Percentiles rank a stretch among this genome's conserved stretches.
Evolutionary conservation across 768 basidiomycete genomes (phyloP).

Genomic region (Paxillus ammoniavirescens): DNA sequence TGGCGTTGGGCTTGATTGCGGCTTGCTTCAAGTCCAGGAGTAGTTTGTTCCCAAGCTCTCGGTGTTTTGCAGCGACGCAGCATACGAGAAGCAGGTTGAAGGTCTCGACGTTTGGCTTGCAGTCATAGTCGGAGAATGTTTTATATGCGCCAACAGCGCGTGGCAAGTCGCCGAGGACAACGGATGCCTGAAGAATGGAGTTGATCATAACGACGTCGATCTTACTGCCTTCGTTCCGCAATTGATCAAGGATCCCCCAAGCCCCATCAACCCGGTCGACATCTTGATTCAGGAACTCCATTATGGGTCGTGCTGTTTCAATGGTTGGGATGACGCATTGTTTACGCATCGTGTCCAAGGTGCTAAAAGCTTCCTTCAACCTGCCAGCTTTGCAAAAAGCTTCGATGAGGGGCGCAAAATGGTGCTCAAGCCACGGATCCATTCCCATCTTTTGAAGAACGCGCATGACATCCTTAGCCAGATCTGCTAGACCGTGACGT

Average conservation of each 20-base stretch:
- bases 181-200: conserved; percentile 62
- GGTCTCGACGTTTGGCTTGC: conserved; percentile 58
- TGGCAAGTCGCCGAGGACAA: conserved; percentile 62
- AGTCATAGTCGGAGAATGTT: conserved; percentile 50
- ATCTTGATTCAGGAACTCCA: conserved; percentile 44
- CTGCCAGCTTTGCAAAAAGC: conserved; percentile 59
- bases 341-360: conserved; percentile 59
- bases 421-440: conserved; percentile 59
- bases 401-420: conserved; percentile 76
- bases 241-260: conserved; percentile 61
- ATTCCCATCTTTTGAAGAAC: conserved; percentile 49
- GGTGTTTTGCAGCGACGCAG: conserved; percentile 57
- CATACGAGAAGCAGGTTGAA: conserved; percentile 70
- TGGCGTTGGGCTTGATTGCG: conserved; percentile 51
- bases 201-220: conserved; percentile 65
- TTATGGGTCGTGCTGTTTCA: conserved; percentile 55
- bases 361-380: conserved; percentile 60
- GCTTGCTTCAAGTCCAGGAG: conserved; percentile 63
- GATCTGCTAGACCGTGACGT: conserved; percentile 65
- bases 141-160: conserved; percentile 80
- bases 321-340: conserved; percentile 47
- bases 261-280: conserved; percentile 58
- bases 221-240: conserved; percentile 49
- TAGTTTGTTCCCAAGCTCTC: conserved; percentile 65
- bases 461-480: conserved; percentile 65